Evolutionary conservation across 371 early-diverging fungal species (phyloP), one percentile per base, ranked within the genome.

Genomic region (Apophysomyces trapeziformis): DNA sequence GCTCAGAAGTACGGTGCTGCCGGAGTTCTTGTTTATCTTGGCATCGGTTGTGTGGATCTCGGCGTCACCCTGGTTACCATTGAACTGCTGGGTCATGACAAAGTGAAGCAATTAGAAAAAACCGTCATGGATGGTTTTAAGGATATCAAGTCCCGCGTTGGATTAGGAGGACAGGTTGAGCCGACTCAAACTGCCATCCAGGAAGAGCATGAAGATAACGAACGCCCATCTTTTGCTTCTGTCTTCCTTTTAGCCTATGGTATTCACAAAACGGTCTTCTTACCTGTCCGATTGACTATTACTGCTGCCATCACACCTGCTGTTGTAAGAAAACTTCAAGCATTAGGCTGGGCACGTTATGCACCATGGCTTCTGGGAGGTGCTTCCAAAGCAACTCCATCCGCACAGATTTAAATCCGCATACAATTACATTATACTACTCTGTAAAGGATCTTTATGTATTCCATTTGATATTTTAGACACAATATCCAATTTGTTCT

Each of bases 231-330:
- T 0, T 65, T 80, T 38, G 68, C 78, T 0, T 79, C 79, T n/a
- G 69, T 83, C 14, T 78, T 83, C 39, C 60, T 80, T 8, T 59
- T 83, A 36, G 79, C 80, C 0, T 83, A 83, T 54, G 77, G 76
- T n/a, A 83, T 83, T 35, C 84, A 80, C 64, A 83, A 83, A 61
- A 83, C 84, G 0, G 37, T 79, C 21, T 60, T 83, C n/a, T 57
- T 83, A 16, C 84, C 84, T 58, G 66, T 83, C 18, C 69, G 84
- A 62, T 50, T 83, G 11, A 73, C 75, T 1, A 57, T 77, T n/a
- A 83, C 84, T 32, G 78, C 84, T 41, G 74, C 73, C 9, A 72
- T 83, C 41, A 83, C 80, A 9, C 84, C 80, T 9, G 74, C 76
- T 13, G 58, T 80, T 61, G 80, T 80, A 1, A 74, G 76, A 35